Evolutionary conservation across 2,329 filamentous ascomycete species (phyloP).

Genomic region (Graphium sp.): DNA sequence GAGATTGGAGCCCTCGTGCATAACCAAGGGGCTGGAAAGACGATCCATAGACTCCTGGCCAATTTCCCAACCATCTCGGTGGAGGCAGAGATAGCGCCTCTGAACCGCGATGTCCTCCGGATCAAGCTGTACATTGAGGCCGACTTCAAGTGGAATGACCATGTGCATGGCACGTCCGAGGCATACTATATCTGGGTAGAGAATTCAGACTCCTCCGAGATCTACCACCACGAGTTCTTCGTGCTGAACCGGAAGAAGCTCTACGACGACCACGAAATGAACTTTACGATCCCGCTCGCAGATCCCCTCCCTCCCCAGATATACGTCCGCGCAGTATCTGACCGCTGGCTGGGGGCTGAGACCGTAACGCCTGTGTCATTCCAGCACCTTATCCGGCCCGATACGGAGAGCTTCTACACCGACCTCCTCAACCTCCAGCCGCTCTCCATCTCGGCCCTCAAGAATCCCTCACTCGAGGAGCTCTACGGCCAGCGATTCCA

Average conservation of each 20-base stretch:
- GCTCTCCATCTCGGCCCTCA: slow-evolving; percentile 68
- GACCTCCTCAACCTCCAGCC: slow-evolving; percentile 87
- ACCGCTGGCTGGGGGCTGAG: slow-evolving; percentile 92
- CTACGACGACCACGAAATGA: slow-evolving; percentile 90
- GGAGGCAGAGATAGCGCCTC: slow-evolving; percentile 84
- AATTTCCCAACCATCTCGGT: slow-evolving; percentile 87
- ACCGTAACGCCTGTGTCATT: slow-evolving; percentile 93
- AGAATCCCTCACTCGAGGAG: slow-evolving; percentile 75
- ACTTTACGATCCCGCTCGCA: slow-evolving; percentile 89
- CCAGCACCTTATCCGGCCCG: slow-evolving; percentile 90
- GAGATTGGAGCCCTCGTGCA: slow-evolving; percentile 87
- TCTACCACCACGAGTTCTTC: slow-evolving; percentile 96
- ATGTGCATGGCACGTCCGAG: slow-evolving; percentile 83
- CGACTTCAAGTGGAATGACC: slow-evolving; percentile 89
- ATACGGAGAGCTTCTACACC: slow-evolving; percentile 94
- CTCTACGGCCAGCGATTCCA: slow-evolving; percentile 81
- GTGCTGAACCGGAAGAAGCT: slow-evolving; percentile 81
- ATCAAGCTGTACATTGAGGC: slow-evolving; percentile 75
- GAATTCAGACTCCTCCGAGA: slow-evolving; percentile 92
- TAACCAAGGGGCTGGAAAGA: slow-evolving; percentile 73
- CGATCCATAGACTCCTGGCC: slow-evolving; percentile 63
- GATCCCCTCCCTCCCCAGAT: slow-evolving; percentile 92
- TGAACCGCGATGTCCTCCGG: slow-evolving; percentile 89
- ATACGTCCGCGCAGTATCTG: slow-evolving; percentile 85
- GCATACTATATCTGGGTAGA: slow-evolving; percentile 99